Evolutionary conservation across 2,329 filamentous ascomycete species (phyloP).

Genomic region (Stenocarpella maydis): DNA sequence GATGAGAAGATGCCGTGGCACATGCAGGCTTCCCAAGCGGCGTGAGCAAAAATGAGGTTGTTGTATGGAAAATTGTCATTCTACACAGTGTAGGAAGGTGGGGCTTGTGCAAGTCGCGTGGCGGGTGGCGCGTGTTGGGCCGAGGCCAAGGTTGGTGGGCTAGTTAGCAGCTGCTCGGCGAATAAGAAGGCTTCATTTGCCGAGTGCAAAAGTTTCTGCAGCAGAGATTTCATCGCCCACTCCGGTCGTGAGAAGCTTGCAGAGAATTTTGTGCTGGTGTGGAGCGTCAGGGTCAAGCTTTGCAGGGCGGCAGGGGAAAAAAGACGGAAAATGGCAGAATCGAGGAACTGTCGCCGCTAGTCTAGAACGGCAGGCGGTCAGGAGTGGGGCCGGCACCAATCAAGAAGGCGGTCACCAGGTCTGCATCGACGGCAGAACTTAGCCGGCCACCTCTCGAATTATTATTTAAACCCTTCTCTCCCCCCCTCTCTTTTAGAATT

Average conservation of each 20-base stretch:
- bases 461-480: slow-evolving; percentile 53
- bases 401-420: no score
- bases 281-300: neutral
- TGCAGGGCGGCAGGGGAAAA: neutral
- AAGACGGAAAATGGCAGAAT: neutral
- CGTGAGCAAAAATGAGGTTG: no score
- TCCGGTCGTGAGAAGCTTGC: neutral
- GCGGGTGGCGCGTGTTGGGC: neutral
- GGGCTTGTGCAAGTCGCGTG: neutral
- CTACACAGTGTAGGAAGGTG: neutral
- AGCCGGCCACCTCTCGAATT: neutral
- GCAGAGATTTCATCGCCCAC: neutral
- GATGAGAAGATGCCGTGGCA: no score
- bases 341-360: neutral
- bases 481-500: slow-evolving; percentile 43
- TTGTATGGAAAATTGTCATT: no score
- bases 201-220: neutral
- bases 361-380: slow-evolving; percentile 9
- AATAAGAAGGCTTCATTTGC: neutral
- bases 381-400: no score
- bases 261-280: neutral
- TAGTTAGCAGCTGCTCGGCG: neutral
- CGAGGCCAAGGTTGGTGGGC: neutral
- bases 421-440: neutral
- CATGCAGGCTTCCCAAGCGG: no score